Base-by-base conservation (phyloP, 75 land plant genomes). In the Pinus taeda region DNA sequence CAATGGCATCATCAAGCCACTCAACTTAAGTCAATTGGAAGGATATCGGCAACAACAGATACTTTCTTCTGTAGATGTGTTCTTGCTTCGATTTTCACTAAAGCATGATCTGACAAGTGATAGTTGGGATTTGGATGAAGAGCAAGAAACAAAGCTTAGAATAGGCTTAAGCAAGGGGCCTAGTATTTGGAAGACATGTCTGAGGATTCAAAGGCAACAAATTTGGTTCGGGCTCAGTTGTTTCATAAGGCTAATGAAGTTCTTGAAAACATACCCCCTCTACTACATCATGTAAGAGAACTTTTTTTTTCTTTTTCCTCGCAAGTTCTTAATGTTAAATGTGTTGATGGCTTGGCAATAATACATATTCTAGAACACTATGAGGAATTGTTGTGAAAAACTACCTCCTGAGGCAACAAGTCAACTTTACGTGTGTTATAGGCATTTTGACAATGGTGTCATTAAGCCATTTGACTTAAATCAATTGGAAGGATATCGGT, bases 321-420 rank as follows among this genome's bases (percentile, higher is more conserved):
- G 77, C 95, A 96, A 87, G 91, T 88, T 80, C 79, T 96, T 73
- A 88, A 90, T 74, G 90, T 92, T 66, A 97, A 93, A 79, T 92
- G 93, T 85, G 91, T 96, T 65, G 97, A 94, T 88, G 97, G 97
- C 56, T 75, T 92, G 63, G 97, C 97, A 72, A 83, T 88, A 1
- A 93, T 96, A 30, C 85, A 94, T 75, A 74, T 79, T 74, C 87
- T 89, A 24, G 85, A 87, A 73, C 94, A 96, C 77, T 96, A 87
- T 79, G 76, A 86, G 71, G 83, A 78, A 29, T 87, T n/a, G 83
- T 75, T 21, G 78, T 56, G 76, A 69, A 26, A 29, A 59, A 56
- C 62, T 79, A 39, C 74, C 80, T 15, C 73, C 69, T 1, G 81
- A 76, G 37, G 79, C 81, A 7, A 60, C 59, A 26, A 59, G 77